Evolutionary conservation across 2,329 filamentous ascomycete species (phyloP).

Genomic region (Fusarium sp.): DNA sequence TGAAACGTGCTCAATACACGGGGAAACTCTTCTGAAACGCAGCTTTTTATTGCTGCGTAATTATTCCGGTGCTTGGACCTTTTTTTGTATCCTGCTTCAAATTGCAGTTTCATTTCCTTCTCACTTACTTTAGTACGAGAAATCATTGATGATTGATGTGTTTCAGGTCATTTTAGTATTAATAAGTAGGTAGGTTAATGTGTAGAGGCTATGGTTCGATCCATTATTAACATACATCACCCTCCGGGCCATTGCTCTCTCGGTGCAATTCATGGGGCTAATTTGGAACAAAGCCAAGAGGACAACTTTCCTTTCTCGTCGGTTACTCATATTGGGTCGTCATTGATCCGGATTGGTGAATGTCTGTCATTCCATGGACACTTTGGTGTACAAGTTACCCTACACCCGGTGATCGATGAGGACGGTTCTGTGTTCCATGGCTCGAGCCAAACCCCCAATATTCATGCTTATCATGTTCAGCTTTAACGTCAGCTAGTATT

Average conservation of each 20-base stretch:
- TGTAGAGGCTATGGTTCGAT: neutral
- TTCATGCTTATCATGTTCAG: neutral
- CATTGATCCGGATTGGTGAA: neutral
- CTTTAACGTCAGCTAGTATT: too few species aligned
- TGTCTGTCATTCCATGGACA: neutral
- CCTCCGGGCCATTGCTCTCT: too few species aligned
- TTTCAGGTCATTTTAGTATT: neutral
- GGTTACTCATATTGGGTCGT: neutral
- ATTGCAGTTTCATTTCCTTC: neutral
- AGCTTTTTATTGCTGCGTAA: neutral
- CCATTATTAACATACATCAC: too few species aligned
- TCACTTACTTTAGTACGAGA: neutral
- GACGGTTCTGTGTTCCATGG: neutral
- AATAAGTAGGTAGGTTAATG: neutral
- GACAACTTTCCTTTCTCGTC: neutral
- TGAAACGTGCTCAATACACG: slow-evolving; percentile 45
- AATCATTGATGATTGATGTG: neutral
- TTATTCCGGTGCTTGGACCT: slow-evolving; percentile 18
- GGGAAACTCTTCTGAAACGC: slow-evolving; percentile 38
- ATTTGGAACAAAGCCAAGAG: neutral
- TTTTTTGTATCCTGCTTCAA: neutral
- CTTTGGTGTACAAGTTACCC: neutral
- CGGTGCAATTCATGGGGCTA: neutral
- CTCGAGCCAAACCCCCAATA: too few species aligned
- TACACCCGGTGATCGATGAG: neutral